A percentile compares a stretch with the other conserved stretches of the same genome.
phyloP scores from a whole-genome alignment of 257 asterid species.

The Ocimum tenuiflorum region DNA sequence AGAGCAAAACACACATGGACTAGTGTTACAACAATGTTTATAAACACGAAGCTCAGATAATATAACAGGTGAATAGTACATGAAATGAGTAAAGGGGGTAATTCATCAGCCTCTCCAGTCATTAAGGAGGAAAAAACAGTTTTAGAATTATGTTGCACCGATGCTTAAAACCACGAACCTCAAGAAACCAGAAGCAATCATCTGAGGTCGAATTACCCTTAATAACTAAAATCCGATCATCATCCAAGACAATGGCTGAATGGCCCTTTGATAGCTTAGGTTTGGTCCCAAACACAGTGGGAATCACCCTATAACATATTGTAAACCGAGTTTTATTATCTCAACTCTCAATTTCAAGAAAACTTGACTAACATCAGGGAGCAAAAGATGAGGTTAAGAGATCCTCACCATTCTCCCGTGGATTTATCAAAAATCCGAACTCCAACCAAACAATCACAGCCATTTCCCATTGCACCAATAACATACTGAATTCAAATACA shows the following conservation, averaged over 20 bases:
- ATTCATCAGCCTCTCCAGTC: no score
- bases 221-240: slow-evolving; percentile 57
- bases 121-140: no score
- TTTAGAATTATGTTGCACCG: neutral
- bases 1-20: no score
- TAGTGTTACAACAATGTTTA: no score
- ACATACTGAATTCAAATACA: slow-evolving; percentile 45
- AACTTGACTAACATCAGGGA: neutral
- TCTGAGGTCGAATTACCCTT: slow-evolving; percentile 47
- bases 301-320: slow-evolving; percentile 49
- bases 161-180: slow-evolving; percentile 40
- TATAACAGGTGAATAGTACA: no score
- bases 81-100: no score
- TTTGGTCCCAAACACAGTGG: slow-evolving; percentile 59
- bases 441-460: slow-evolving; percentile 24
- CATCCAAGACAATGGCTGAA: slow-evolving; percentile 62
- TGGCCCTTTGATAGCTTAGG: slow-evolving; percentile 52
- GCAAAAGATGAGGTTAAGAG: neutral
- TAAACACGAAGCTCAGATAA: no score
- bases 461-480: slow-evolving; percentile 47
- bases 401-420: slow-evolving; percentile 45
- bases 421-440: slow-evolving; percentile 53
- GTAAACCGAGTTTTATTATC: neutral
- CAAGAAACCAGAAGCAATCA: slow-evolving; percentile 92
- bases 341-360: neutral